Base-by-base conservation (phyloP, 2,329 filamentous ascomycete genomes). In the Trichoderma brevicompactum region DNA sequence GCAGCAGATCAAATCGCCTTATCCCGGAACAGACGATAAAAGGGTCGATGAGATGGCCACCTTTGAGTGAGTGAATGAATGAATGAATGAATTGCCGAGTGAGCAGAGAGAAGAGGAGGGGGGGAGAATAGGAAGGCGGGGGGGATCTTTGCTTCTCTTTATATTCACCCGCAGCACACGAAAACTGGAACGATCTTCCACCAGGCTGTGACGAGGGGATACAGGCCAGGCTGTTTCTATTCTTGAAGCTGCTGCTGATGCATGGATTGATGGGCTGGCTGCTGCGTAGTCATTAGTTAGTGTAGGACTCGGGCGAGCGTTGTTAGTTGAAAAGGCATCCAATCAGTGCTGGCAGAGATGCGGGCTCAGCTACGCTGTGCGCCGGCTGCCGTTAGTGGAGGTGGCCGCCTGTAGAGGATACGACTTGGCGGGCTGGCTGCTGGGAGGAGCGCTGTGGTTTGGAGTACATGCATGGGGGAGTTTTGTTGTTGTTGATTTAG, bases 341-440 rank as follows among this genome's bases (percentile, higher is more conserved):
- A 59, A 60, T 56, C 63, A 65, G 5, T 46, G 46, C 23, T 5
- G 10, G n/a, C 1, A 28, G 23, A 28, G 23, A 28, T 28, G 23
- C 23, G 23, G 9, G 49, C 54, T 65, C 41, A 62, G 64, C 64
- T 49, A 66, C 64, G 64, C 64, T 54, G 40, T 12, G 36, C 64
- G 64, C 58, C 64, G 64, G 48, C 34, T 36, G 44, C 64, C 64
- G 58, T 48, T 52, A 19, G 64, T 65, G 58, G 64, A 66, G 41
- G 28, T 63, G 58, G 58, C 58, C 64, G 64, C 48, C 52, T 55
- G 38, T 13, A 28, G 52, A 52, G 36, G 23, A 28, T 28, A 28
- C 23, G 23, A 5, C 23, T 28, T 28, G 23, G 23, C 23, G 23
- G 23, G 23, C 23, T 2, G 23, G 2, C 23, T 28, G 23, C 23